phyloP scores from a whole-genome alignment of 192 early-diverging fungal genomes.

The Lunasporangiospora selenospora region DNA sequence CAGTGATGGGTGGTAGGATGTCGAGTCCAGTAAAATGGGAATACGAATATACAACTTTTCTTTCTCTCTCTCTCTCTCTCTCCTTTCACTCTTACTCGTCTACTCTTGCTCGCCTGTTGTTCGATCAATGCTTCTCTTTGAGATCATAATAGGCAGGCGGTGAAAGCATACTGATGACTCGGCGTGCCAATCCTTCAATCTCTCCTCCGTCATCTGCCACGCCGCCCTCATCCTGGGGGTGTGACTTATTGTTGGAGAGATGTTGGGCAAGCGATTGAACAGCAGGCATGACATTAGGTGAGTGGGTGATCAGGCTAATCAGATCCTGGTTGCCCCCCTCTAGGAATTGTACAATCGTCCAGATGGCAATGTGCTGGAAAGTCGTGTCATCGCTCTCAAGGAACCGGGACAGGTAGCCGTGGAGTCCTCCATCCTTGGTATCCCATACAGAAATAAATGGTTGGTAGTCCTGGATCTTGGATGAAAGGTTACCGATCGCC shows the following conservation, averaged over 20 bases:
- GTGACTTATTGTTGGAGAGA: conserved; percentile 16
- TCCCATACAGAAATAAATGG: conserved; percentile 75
- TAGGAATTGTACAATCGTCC: conserved; percentile 85
- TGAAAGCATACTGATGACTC: conserved; percentile 33
- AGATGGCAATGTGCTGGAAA: conserved; percentile 84
- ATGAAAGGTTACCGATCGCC: conserved; percentile 76
- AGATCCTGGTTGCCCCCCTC: conserved; percentile 51
- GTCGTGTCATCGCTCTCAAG: conserved; percentile 67
- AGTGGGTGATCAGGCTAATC: conserved; percentile 34
- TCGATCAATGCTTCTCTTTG: too few species aligned
- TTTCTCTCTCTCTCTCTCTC: not conserved
- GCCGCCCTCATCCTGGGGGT: conserved; percentile 21
- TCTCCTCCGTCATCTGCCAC: conserved; percentile 35
- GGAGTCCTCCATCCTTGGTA: conserved; percentile 66
- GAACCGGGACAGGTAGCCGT: conserved; percentile 75
- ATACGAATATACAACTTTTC: too few species aligned
- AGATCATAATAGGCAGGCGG: not conserved
- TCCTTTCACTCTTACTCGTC: not conserved
- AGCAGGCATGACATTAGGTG: conserved; percentile 43
- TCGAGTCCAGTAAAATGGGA: too few species aligned
- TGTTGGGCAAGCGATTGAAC: conserved; percentile 28
- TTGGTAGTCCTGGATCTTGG: conserved; percentile 67
- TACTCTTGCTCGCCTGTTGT: too few species aligned
- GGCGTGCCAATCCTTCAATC: conserved; percentile 43
- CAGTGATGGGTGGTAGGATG: too few species aligned